A percentile compares a stretch with the other conserved stretches of the same genome.
These are phyloP conservation scores for Pythium pectinolyticum DNA, from an alignment of 352 stramenopile species.

Conservation along the genomic window DNA sequence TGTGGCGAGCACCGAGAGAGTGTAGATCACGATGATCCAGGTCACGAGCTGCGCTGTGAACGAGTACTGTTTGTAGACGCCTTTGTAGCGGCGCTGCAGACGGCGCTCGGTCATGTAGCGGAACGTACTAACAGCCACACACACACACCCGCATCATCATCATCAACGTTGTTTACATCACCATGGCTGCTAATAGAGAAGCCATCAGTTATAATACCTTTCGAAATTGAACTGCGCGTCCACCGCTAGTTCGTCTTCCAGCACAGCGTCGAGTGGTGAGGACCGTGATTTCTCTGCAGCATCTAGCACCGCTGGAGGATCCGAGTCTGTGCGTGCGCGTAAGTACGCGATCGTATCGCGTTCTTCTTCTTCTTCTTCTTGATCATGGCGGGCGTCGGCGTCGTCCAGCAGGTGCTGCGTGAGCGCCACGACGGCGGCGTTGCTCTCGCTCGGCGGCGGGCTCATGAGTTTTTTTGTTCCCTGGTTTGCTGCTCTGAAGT, in stretches of 20 bases:
- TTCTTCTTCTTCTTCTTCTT: background rate
- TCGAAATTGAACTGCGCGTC: constrained; percentile 45
- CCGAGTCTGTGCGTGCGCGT: background rate
- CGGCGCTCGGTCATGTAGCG: constrained; percentile 39
- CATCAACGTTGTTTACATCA: background rate
- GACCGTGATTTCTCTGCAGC: constrained; percentile 8
- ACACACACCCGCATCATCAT: background rate
- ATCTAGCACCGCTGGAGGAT: background rate
- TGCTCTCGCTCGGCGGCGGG: no score
- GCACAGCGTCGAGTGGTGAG: background rate
- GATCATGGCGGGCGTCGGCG: background rate
- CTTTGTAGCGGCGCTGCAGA: constrained; percentile 38
- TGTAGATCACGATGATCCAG: constrained; percentile 41
- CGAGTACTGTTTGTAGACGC: constrained; percentile 46
- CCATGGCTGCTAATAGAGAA: background rate
- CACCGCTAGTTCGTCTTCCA: background rate
- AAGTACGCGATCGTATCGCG: background rate
- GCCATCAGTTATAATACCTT: constrained; percentile 25
- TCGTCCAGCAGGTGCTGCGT: constrained; percentile 1
- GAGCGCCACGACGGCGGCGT: constrained; percentile 9
- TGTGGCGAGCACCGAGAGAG: constrained; percentile 35
- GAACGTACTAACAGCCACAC: constrained; percentile 31
- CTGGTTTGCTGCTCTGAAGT: no score
- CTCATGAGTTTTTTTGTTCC: no score
- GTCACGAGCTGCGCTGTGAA: constrained; percentile 38